Evolutionary conservation across 805 yeast genomes (phyloP), one percentile per base, ranked within the genome.

Genomic region (Saccharomycopsis sp.): DNA sequence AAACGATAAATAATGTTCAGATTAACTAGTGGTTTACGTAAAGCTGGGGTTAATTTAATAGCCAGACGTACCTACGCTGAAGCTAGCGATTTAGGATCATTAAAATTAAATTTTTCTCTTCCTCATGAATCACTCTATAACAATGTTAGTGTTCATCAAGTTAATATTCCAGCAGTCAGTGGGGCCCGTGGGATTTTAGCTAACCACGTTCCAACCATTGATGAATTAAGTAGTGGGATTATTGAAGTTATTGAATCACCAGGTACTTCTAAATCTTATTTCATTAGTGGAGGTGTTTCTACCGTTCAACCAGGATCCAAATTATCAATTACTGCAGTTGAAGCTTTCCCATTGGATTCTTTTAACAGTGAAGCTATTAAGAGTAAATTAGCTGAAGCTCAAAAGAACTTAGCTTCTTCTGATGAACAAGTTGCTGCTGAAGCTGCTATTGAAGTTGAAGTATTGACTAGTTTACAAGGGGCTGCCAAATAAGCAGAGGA

Each of bases 141-240:
- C 43, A 76, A 75, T 44, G 63, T 57, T 42, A 50, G 53, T 34
- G 74, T 70, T 36, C 61, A 65, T 61, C 87, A 93, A 75, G 97
- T 93, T 57, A 93, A 93, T 72, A 74, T 93, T 56, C 98, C 98
- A 61, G 94, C 96, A 53, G 75, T 82, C 60, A 81, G 93, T 56
- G 98, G 98, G 66, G 94, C 85, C 63, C 78, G 90, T 68, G 98
- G 98, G 85, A 78, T 93, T 55, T 73, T 93, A 63, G 96, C 97
- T 58, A 83, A 86, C 73, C 98, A 93, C 79, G 96, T 93, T 61
- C 97, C 98, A 59, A 79, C 85, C 59, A 87, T 90, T 54, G 97
- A 93, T 72, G 95, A 93, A 75, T 80, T 93, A 65, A 77, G 81
- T 62, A 96, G 98, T 58, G 98, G 98, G 67, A 75, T 93, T 51